Conservation (phyloP, 83 land plant species). For the Picea engelmannii region DNA sequence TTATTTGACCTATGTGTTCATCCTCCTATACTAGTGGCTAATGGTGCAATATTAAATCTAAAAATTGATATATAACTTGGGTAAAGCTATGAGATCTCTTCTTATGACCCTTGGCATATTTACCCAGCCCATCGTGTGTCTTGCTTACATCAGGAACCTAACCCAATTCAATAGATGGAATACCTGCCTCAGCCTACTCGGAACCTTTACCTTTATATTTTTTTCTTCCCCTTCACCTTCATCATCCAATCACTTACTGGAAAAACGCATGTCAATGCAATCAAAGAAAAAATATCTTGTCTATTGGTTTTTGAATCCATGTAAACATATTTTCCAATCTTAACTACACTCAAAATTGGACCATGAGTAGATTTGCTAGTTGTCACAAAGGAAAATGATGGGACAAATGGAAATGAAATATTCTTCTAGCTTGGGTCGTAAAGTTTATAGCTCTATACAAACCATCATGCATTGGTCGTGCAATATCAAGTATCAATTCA, state of each 20-base stretch:
- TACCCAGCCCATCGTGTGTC: slow-evolving; percentile 50
- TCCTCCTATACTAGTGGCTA: slow-evolving; percentile 39
- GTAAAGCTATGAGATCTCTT: slow-evolving; percentile 76
- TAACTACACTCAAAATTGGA: too few species aligned
- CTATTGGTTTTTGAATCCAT: too few species aligned
- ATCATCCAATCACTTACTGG: not conserved
- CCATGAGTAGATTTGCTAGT: too few species aligned
- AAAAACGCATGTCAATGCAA: too few species aligned
- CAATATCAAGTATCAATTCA: slow-evolving; percentile 31
- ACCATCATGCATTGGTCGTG: slow-evolving; percentile 45
- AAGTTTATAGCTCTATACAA: slow-evolving; percentile 38
- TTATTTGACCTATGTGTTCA: slow-evolving; percentile 17
- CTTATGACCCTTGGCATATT: slow-evolving; percentile 59
- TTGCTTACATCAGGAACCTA: slow-evolving; percentile 49
- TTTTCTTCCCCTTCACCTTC: slow-evolving; percentile 41
- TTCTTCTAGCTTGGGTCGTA: too few species aligned
- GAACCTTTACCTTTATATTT: slow-evolving; percentile 27
- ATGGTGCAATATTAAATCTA: slow-evolving; percentile 76
- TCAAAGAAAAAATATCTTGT: too few species aligned
- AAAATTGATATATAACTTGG: slow-evolving; percentile 83
- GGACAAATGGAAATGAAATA: too few species aligned
- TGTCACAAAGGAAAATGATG: too few species aligned
- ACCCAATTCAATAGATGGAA: slow-evolving; percentile 37
- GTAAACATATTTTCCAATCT: too few species aligned
- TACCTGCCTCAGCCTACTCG: slow-evolving; percentile 25